Base-by-base conservation (phyloP, 2,329 filamentous ascomycete species). In the Rosellinia necatrix region DNA sequence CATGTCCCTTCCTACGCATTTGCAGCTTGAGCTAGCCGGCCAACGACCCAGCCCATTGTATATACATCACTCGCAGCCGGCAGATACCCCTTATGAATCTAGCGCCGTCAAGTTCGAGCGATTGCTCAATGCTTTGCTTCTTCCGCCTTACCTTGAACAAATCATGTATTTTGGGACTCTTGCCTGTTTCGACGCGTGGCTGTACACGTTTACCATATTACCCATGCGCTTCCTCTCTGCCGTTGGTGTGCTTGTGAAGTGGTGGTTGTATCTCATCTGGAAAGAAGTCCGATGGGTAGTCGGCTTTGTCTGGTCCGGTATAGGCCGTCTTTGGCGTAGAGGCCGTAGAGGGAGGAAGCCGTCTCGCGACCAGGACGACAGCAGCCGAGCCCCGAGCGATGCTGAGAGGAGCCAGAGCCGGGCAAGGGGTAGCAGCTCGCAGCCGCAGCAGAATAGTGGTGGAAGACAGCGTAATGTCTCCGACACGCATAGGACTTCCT, bases 131-230 rank as follows among this genome's bases (percentile, higher is more conserved):
- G 96, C 97, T 58, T 74, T 99, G 5, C 78, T 92, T 22, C 76
- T 99, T 3, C 92, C 93, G 0, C 82, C 85, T 0, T 90, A 89
- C 58, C 80, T 99, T 4, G 94, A 99, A 74, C 83, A 88, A 41
- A 88, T 92, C 0, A 81, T 99, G 5, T 85, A 87, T 57, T 97
- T 99, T 74, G 94, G 94, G 6, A 87, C 90, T 0, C 75, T 97
- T 29, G 92, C 93, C 6, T 99, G 94, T 73, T 79, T 99, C 5
- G 94, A 99, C 71, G 90, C 93, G 1, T 99, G 93, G 92, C 82
- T 99, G 1, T 94, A 97, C 74, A 96, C 91, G 0, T 96, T 99
- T 66, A 99, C 94, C 0, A 96, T 99, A 40, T 78, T 99, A 0
- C 94, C 94, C 0, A 81, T 99, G 56, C 84, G 94, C 2, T 97